A percentile compares a stretch with the other conserved stretches of the same genome.
Conservation (phyloP, 78 protist species). For the Trichosphaerium sp. region DNA sequence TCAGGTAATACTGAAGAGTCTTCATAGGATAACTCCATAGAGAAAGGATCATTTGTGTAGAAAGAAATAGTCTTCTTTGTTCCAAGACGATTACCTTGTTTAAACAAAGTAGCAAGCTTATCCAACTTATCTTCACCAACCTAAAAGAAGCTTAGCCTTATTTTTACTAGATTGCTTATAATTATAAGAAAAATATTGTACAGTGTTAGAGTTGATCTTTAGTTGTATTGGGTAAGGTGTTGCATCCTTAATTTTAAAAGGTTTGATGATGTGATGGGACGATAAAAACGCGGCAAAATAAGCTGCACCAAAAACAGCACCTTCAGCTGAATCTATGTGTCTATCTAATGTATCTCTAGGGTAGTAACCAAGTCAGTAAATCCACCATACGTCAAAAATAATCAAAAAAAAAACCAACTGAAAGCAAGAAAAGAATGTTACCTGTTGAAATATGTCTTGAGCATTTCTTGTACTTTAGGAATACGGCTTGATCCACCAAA, state of each 20-base stretch:
- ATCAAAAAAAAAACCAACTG: too few relatives aligned
- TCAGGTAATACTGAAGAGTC: too few relatives aligned
- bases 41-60: conserved; percentile 7
- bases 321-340: conserved; percentile 67
- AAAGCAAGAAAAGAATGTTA: too few relatives aligned
- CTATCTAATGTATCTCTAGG: conserved; percentile 31
- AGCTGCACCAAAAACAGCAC: conserved; percentile 56
- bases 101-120: not conserved
- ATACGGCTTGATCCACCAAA: conserved; percentile 22
- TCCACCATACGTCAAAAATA: too few relatives aligned
- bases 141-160: not conserved
- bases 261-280: conserved; percentile 50
- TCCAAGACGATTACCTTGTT: not conserved
- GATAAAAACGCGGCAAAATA: conserved; percentile 41
- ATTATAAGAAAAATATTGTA: not conserved
- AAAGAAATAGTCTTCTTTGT: conserved; percentile 28
- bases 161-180: not conserved
- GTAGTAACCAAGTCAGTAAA: too few relatives aligned
- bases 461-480: conserved; percentile 27
- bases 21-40: not conserved
- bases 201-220: not conserved
- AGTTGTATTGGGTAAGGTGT: not conserved
- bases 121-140: not conserved
- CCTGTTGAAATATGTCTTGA: conserved; percentile 19
- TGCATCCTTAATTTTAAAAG: conserved; percentile 64